Conservation (phyloP, 2,329 filamentous ascomycete species). For the Stenocarpella maydis region DNA sequence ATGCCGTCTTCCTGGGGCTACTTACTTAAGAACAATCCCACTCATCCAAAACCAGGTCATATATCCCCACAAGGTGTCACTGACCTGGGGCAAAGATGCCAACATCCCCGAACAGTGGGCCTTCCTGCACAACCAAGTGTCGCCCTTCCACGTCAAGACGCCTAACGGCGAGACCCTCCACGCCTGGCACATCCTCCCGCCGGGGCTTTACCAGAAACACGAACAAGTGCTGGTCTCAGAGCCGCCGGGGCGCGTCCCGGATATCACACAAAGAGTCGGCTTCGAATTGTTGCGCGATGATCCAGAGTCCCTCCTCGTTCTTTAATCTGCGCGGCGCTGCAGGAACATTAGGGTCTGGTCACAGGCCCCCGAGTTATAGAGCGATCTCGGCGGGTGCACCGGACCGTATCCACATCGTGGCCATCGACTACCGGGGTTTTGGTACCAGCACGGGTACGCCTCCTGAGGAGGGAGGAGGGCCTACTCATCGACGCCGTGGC, state of each 20-base stretch:
- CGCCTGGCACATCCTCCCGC: constrained; percentile 79
- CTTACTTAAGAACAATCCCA: constrained; percentile 48
- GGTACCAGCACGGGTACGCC: constrained; percentile 61
- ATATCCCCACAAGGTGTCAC: constrained; percentile 61
- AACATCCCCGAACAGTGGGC: constrained; percentile 74
- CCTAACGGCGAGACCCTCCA: constrained; percentile 73
- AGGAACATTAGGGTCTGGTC: constrained; percentile 64
- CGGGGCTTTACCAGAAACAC: constrained; percentile 69
- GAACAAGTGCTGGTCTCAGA: constrained; percentile 51
- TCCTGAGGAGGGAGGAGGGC: constrained; percentile 62
- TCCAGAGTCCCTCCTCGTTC: constrained; percentile 52
- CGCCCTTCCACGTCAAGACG: constrained; percentile 73
- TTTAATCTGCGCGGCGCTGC: constrained; percentile 65
- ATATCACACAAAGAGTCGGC: constrained; percentile 47
- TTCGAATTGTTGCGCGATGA: constrained; percentile 56
- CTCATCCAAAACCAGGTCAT: constrained; percentile 63
- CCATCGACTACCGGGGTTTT: constrained; percentile 70
- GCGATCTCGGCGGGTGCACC: constrained; percentile 60
- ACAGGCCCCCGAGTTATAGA: constrained; percentile 63
- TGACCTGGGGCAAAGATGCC: constrained; percentile 69
- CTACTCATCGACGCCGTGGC: constrained; percentile 62
- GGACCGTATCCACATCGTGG: constrained; percentile 62
- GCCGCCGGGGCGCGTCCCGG: constrained; percentile 23
- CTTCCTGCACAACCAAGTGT: constrained; percentile 76
- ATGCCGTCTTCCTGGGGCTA: constrained; percentile 40